Conservation (phyloP, 495 filamentous ascomycete genomes). For the Xylaria scruposa region DNA sequence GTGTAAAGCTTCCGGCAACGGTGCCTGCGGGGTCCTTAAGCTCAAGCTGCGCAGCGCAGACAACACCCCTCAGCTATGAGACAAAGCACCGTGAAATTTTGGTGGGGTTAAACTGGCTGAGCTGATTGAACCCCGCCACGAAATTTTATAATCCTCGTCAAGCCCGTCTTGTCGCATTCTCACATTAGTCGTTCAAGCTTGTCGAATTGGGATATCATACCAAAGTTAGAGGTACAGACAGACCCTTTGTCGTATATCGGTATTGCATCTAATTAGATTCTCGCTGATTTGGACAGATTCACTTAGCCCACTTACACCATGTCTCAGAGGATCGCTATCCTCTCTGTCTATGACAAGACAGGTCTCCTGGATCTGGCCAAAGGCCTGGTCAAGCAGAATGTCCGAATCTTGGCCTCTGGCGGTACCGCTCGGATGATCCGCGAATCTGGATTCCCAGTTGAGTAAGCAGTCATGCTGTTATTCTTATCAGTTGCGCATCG, state of each 20-base stretch:
- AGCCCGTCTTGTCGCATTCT: not conserved
- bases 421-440: slow-evolving; percentile 94
- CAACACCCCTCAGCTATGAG: not conserved
- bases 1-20: slow-evolving; percentile 22
- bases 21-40: slow-evolving; percentile 19
- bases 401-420: slow-evolving; percentile 90
- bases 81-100: slow-evolving; percentile 2
- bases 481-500: slow-evolving; percentile 19
- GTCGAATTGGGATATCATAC: not conserved
- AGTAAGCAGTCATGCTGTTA: slow-evolving; percentile 61
- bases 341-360: slow-evolving; percentile 99
- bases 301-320: slow-evolving; percentile 36
- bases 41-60: not conserved
- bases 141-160: slow-evolving; percentile 22
- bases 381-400: slow-evolving; percentile 87
- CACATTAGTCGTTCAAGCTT: slow-evolving; percentile 3
- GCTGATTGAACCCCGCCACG: slow-evolving; percentile 21
- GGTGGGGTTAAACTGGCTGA: slow-evolving; percentile 18
- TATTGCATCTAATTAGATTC: not conserved
- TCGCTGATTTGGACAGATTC: not conserved
- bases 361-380: slow-evolving; percentile 95
- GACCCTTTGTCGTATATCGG: not conserved
- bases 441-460: slow-evolving; percentile 91
- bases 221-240: not conserved
- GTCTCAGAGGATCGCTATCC: slow-evolving; percentile 72